Base-by-base conservation (phyloP, 1,284 basidiomycete genomes). In the Cutaneotrichosporon cavernicola region DNA sequence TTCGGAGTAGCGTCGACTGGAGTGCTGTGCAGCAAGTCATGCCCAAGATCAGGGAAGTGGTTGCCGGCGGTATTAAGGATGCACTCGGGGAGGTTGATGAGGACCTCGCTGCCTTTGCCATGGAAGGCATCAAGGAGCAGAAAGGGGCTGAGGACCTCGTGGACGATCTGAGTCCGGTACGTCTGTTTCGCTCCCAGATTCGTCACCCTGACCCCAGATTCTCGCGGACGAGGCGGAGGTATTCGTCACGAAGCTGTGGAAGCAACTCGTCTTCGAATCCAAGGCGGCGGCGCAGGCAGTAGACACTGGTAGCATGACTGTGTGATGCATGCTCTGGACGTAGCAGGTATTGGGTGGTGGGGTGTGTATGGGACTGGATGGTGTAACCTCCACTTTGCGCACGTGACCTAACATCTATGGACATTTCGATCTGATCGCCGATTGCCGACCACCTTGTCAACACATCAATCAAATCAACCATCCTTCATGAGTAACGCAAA, bases 81-180 rank as follows among this genome's bases (percentile, higher is more conserved):
- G 91, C 90, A 71, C 85, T 95, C 5, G 92, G 92, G 64, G 91
- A 93, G 73, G 84, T 91, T 68, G 79, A 80, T 56, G 71, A 76
- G 66, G 92, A 96, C 63, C 84, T 95, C 60, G 88, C 92, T 57
- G 89, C 94, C 85, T 95, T 92, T 74, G 90, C 90, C 13, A 81
- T 93, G 18, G 92, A 94, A 75, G 91, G 94, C 77, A 80, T 95
- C 56, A 89, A 90, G 74, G 90, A 91, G 66, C 89, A 89, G 73
- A 94, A 92, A 74, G 83, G 85, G 16, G 90, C 91, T 0, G 84
- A 85, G 61, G 91, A 91, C 71, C 84, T 95, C 0, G 85, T 92
- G 10, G 92, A 94, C 71, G 91, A 90, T 16, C 81, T 96, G 38
- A 90, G 91, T 80, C 89, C 90, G 66, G 92, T 94, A 81, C 74